Evolutionary conservation across 164 flowering plant species (phyloP), one percentile per base, ranked within the genome.

Genomic region (Hamamelis virginiana): DNA sequence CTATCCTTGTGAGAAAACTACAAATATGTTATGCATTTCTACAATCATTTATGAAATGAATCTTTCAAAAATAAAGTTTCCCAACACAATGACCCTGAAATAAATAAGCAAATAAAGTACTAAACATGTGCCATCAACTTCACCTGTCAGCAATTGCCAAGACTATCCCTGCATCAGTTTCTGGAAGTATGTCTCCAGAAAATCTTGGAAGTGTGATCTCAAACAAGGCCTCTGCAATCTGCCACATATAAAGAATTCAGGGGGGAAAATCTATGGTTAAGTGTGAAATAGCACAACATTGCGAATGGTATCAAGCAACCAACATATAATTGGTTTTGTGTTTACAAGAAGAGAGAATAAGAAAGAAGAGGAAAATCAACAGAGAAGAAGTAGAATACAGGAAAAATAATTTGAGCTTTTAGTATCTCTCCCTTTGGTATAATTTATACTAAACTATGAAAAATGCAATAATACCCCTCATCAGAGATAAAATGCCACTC

Each of bases 141-240:
- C 57, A 92, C 98, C 98, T 92, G 81, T 94, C 97, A 74, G 97
- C 90, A 74, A 91, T 76, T 66, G 98, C 88, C 77, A 94, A 80
- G 44, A 86, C 92, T 70, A 84, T 82, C 59, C 98, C 98, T 28
- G 78, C 84, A 72, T 88, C 95, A 69, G 94, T 86, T 79, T 85
- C 74, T 59, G 98, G 98, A 76, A 92, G 82, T 65, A 81, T 59
- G 72, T 94, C 98, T 65, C 98, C 98, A 68, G 97, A 89, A 85
- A 78, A 84, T 75, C 97, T 83, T 45, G 98, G 98, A 67, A 94
- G 95, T 58, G 87, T 86, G 43, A 94, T 89, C 79, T 94, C 98
- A 72, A 87, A 85, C 69, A 94, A 76, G 45, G 97, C 98, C 62
- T 92, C 94, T 11, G 98, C 91, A 80, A 90, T 68, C 98, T 94